Percentiles rank a stretch among this genome's conserved stretches.
Evolutionary conservation across 768 basidiomycete species (phyloP).

Genomic region (Leccinum barrowsii): DNA sequence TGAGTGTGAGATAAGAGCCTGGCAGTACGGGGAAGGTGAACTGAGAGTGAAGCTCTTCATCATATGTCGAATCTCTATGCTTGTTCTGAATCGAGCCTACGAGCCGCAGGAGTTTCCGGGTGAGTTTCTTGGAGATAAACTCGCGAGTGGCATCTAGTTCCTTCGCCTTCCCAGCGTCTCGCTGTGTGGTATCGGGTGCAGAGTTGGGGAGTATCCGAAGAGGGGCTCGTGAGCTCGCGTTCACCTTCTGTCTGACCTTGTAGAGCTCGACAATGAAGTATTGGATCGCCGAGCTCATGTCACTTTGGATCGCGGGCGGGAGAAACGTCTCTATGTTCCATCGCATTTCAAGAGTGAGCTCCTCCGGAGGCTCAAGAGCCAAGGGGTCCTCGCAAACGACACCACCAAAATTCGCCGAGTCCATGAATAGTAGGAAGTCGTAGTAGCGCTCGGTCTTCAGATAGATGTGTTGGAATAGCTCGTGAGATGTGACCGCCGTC

Average conservation of each 20-base stretch:
- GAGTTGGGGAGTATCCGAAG: slow-evolving; percentile 67
- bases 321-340: slow-evolving; percentile 95
- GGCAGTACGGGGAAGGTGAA: slow-evolving; percentile 85
- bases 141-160: slow-evolving; percentile 68
- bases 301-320: slow-evolving; percentile 72
- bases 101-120: slow-evolving; percentile 70
- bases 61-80: slow-evolving; percentile 55
- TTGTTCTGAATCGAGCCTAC: slow-evolving; percentile 62
- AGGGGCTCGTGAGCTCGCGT: slow-evolving; percentile 60
- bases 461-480: slow-evolving; percentile 91
- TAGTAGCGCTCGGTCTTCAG: slow-evolving; percentile 86
- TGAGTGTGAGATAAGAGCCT: slow-evolving; percentile 76
- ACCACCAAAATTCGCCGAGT: slow-evolving; percentile 87
- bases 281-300: slow-evolving; percentile 71
- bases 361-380: slow-evolving; percentile 63
- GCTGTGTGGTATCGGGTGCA: slow-evolving; percentile 60
- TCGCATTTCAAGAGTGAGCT: slow-evolving; percentile 72
- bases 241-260: slow-evolving; percentile 63
- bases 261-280: slow-evolving; percentile 86
- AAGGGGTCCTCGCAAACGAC: slow-evolving; percentile 80
- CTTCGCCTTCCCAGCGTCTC: slow-evolving; percentile 61
- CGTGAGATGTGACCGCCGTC: slow-evolving; percentile 89
- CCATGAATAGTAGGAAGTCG: slow-evolving; percentile 95
- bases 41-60: slow-evolving; percentile 48
- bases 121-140: slow-evolving; percentile 78